Percentiles rank a stretch among this genome's conserved stretches.
These are phyloP conservation scores for Emmonsiellopsis sp. DNA, from an alignment of 2,329 filamentous ascomycete species.

Conservation along the genomic window DNA sequence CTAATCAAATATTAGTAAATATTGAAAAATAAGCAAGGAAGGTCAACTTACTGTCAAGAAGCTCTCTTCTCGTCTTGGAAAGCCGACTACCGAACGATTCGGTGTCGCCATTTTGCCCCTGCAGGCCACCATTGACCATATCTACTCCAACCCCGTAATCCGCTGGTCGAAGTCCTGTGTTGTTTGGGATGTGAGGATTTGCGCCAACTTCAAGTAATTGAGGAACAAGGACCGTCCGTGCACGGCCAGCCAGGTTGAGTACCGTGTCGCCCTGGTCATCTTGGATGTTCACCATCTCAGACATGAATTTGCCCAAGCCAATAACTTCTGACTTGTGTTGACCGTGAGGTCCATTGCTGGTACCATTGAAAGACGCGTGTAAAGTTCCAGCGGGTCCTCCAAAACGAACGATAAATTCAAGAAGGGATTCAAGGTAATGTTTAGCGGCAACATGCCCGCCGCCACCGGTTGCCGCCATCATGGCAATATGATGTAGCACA, in stretches of 20 bases:
- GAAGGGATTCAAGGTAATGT: constrained; percentile 87
- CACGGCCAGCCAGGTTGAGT: constrained; percentile 83
- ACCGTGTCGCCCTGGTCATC: constrained; percentile 93
- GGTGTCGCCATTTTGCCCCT: constrained; percentile 35
- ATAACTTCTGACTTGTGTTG: constrained; percentile 52
- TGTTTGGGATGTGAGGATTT: constrained; percentile 83
- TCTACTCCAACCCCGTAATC: constrained; percentile 88
- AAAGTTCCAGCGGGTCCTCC: constrained; percentile 55
- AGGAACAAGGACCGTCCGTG: constrained; percentile 95
- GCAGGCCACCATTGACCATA: constrained; percentile 37
- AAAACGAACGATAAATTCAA: constrained; percentile 90
- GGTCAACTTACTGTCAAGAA: constrained; percentile 31
- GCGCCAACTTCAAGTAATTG: constrained; percentile 92
- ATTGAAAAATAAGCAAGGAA: neutral
- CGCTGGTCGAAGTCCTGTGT: constrained; percentile 76
- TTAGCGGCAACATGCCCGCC: constrained; percentile 75
- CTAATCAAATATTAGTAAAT: constrained; percentile 28
- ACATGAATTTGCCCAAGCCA: constrained; percentile 86
- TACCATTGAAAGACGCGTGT: constrained; percentile 23
- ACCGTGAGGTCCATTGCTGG: constrained; percentile 16
- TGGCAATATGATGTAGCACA: constrained; percentile 89
- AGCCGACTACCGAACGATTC: constrained; percentile 35
- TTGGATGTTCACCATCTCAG: constrained; percentile 90
- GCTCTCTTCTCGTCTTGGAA: constrained; percentile 36
- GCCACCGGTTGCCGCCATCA: constrained; percentile 91